Base-by-base conservation (phyloP, 2,329 filamentous ascomycete species). In the Aureobasidium sp. region DNA sequence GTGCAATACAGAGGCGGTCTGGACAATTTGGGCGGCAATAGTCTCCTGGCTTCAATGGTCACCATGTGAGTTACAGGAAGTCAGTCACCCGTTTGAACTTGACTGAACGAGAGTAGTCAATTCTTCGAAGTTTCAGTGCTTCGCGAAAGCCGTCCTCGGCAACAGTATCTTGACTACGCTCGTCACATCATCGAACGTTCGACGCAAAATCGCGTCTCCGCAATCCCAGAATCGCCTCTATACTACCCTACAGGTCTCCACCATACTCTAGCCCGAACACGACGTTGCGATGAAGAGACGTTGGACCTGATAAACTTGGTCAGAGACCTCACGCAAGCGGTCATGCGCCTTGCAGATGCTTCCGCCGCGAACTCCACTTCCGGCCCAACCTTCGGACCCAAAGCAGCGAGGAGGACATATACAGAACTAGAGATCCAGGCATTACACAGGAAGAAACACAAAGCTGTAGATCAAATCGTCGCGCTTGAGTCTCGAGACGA, bases 1-100 rank as follows among this genome's bases (percentile, higher is more conserved):
- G 66, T 73, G 9, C 32, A 60, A 1, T 55, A 68, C 37, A 60
- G 71, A 63, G 72, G 71, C 23, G 72, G 70, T 2, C 62, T 73
- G 26, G 60, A 66, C n/a, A 32, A 65, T 7, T 63, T 72, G 15
- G 70, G 71, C 9, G 60, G 68, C 1, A 42, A 68, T 36, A 68
- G 63, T n/a, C 27, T 62, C 7, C 41, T 65, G 36, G 62, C 64
- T 34, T 48, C 56, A 6, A 50, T 62, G 52, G 20, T 62, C n/a
- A 48, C 51, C 27, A 60, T 50, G 53, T 64, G 32, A 56, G 62
- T 57, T 20, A 9, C 34, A 29, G 29, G 44, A 29, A 13, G 9
- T 3, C 26, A 29, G 15, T 13, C 44, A 26, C 27, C 13, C 8
- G 13, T 7, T 23, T 47, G 15, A 13, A 15, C 3, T 26, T 47